These are phyloP conservation scores for Kernera saxatilis DNA, from an alignment of 345 rosid species.

Conservation along the genomic window DNA sequence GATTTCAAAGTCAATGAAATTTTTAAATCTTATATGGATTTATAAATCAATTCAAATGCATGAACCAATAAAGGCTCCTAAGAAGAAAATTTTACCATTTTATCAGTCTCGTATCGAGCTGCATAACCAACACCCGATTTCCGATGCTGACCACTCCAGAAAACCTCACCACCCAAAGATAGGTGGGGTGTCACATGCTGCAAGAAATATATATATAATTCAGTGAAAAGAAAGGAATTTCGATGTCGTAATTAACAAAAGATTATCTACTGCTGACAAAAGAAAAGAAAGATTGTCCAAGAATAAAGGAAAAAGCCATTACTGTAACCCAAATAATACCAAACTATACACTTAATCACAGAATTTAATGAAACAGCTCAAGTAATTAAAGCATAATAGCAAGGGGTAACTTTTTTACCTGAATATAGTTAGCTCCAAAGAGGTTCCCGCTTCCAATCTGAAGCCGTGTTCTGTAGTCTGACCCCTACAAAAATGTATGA, in stretches of 20 bases:
- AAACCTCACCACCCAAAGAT: constrained; percentile 81
- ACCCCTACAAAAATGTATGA: constrained; percentile 48
- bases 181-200: constrained; percentile 72
- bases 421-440: constrained; percentile 77
- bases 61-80: too few species aligned
- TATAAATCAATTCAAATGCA: too few species aligned
- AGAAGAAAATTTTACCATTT: constrained; percentile 50
- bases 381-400: too few species aligned
- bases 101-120: constrained; percentile 77
- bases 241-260: neutral
- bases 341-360: too few species aligned
- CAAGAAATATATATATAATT: constrained; percentile 16
- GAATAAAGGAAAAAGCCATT: too few species aligned
- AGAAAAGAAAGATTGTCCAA: too few species aligned
- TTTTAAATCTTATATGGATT: too few species aligned
- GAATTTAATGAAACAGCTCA: too few species aligned
- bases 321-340: too few species aligned
- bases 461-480: constrained; percentile 67
- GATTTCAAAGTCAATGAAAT: too few species aligned
- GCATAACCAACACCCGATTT: constrained; percentile 83
- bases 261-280: neutral
- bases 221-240: neutral
- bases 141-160: constrained; percentile 77
- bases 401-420: too few species aligned
- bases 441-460: constrained; percentile 66